These are phyloP conservation scores for Talaromyces funiculosus DNA, from an alignment of 2,329 filamentous ascomycete genomes.

Conservation along the genomic window DNA sequence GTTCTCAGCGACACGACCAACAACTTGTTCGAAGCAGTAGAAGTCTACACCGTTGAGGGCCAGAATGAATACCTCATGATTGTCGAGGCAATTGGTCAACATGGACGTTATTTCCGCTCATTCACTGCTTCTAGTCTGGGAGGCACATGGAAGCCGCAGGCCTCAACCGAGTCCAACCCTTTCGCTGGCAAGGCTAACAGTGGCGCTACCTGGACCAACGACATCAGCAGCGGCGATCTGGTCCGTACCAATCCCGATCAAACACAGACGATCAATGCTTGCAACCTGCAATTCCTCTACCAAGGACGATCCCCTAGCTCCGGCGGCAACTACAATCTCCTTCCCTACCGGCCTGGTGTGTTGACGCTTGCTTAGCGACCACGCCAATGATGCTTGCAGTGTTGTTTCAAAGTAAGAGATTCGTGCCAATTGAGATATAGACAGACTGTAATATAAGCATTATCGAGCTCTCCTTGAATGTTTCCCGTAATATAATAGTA, in stretches of 20 bases:
- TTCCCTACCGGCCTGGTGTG: no score
- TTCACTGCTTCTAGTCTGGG: constrained; percentile 55
- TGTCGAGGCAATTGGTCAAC: background rate
- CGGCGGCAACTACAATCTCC: no score
- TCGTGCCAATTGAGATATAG: no score
- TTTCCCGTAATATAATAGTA: background rate
- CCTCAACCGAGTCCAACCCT: constrained; percentile 44
- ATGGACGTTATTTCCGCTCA: constrained; percentile 54
- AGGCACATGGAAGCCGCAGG: constrained; percentile 56
- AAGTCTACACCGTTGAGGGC: no score
- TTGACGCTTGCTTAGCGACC: no score
- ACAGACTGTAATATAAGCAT: background rate
- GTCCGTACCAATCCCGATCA: background rate
- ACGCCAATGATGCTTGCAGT: no score
- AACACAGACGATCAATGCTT: background rate
- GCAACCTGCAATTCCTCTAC: no score
- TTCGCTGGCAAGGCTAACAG: background rate
- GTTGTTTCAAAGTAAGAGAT: no score
- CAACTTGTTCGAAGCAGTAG: no score
- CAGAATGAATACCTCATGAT: no score
- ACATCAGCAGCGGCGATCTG: background rate
- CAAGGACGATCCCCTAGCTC: no score
- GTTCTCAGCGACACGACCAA: no score
- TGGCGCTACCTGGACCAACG: background rate
- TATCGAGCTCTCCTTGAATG: background rate